Percentiles rank a stretch among this genome's conserved stretches.
Evolutionary conservation across 1,139 yeast species (phyloP).

Genomic region (Scheffersomyces titani): DNA sequence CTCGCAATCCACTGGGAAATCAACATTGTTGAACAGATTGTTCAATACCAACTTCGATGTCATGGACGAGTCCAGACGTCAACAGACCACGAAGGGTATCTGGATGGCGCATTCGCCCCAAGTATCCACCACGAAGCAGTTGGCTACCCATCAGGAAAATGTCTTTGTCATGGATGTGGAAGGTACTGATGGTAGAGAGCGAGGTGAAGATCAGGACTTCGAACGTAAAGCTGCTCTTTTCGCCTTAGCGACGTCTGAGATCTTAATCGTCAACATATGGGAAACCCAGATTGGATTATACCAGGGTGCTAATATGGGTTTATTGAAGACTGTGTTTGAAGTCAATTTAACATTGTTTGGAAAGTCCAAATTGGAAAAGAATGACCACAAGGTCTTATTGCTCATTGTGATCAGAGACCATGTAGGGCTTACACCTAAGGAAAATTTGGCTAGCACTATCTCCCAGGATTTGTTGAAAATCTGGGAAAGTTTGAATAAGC

Average conservation of each 20-base stretch:
- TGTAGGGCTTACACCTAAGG: constrained; percentile 83
- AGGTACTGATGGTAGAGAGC: constrained; percentile 96
- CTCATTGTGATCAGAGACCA: constrained; percentile 92
- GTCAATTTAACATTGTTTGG: constrained; percentile 86
- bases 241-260: constrained; percentile 90
- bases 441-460: constrained; percentile 67
- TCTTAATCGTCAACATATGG: constrained; percentile 91
- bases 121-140: constrained; percentile 25
- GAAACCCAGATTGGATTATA: constrained; percentile 95
- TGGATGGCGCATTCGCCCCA: constrained; percentile 76
- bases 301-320: constrained; percentile 97
- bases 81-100: constrained; percentile 93
- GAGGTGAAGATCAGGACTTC: constrained; percentile 98
- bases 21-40: constrained; percentile 80
- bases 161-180: constrained; percentile 94
- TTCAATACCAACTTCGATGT: constrained; percentile 90
- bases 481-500: constrained; percentile 80
- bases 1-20: constrained; percentile 94
- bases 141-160: constrained; percentile 28
- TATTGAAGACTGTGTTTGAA: constrained; percentile 92
- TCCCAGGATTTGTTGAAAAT: constrained; percentile 69
- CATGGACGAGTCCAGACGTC: constrained; percentile 80
- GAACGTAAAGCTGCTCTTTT: constrained; percentile 95
- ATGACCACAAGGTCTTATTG: constrained; percentile 66
- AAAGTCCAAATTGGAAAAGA: constrained; percentile 32